Evolutionary conservation across 148 eudicot genomes (phyloP), one percentile per base, ranked within the genome.

Genomic region (Heliosperma pusillum): DNA sequence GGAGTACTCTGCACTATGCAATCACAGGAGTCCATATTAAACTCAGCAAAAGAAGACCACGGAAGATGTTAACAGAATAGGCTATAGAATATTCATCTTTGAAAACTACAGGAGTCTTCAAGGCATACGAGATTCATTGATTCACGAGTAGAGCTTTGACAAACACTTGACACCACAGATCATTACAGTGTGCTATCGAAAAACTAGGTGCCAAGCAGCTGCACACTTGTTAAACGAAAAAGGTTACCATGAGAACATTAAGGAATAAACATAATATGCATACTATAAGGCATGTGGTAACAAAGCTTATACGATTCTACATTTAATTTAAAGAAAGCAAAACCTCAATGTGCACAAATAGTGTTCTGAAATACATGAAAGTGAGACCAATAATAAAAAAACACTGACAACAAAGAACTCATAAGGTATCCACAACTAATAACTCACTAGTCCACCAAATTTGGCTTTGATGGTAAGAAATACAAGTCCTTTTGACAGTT

Each of bases 1-100:
- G 10, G 25, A 66, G 70, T 66, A 17, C 45, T 40, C 5, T 15
- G n/a, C 67, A 57, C 60, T 57, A 57, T 57, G 60, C 67, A 63
- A 27, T 19, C 40, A 63, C 40, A 15, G n/a, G 30, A 63, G 42
- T 26, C 67, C 67, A 15, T 20, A 26, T 4, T 15, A 26, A 2
- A 13, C 45, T 50, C 55, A 12, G 13, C 13, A 50, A 50, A 50
- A 50, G 3, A 50, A 50, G 55, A 50, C 55, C 19, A 50, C 53
- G 1, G 53, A 47, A 47, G 3, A 10, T 10, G 53, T 1, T 47
- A 47, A 47, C 55, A 50, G 55, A 50, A 16, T 50, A 50, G 17
- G 19, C 55, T 50, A 50, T 50, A 50, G 2, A 36, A 36, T 10
- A 36, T 1, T 36, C 42, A 36, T 36, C 42, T 10, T 36, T 36